These are phyloP conservation scores for Aspergillus tanneri DNA, from an alignment of 2,329 filamentous ascomycete species.

Conservation along the genomic window DNA sequence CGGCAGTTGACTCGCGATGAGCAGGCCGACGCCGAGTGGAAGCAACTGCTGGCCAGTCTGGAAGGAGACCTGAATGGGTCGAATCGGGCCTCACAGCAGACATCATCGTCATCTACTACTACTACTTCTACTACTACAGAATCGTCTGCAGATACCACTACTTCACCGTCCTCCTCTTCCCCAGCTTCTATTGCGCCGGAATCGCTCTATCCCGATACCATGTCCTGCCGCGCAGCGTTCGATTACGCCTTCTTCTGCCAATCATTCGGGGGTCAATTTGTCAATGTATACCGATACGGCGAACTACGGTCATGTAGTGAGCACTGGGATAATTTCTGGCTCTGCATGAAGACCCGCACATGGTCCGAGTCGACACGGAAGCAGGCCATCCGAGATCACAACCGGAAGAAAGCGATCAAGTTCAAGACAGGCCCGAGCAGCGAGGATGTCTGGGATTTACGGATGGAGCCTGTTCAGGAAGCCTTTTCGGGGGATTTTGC, in stretches of 20 bases:
- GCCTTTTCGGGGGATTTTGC: slow-evolving; percentile 49
- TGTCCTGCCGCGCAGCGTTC: slow-evolving; percentile 89
- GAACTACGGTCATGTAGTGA: slow-evolving; percentile 73
- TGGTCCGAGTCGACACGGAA: slow-evolving; percentile 61
- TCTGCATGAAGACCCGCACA: slow-evolving; percentile 84
- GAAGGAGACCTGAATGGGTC: slow-evolving; percentile 34
- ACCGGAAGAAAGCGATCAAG: slow-evolving; percentile 64
- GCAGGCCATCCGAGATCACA: slow-evolving; percentile 62
- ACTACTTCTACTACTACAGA: not conserved
- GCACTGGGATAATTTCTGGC: slow-evolving; percentile 93
- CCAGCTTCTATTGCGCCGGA: slow-evolving; percentile 56
- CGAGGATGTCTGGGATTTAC: slow-evolving; percentile 84
- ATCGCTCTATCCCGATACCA: slow-evolving; percentile 71
- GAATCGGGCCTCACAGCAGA: slow-evolving; percentile 1
- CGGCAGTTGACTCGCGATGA: slow-evolving; percentile 43
- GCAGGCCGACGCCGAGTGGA: slow-evolving; percentile 56
- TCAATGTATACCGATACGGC: slow-evolving; percentile 85
- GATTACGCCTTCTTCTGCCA: slow-evolving; percentile 94
- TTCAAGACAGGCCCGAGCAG: slow-evolving; percentile 71
- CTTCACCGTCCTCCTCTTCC: slow-evolving; percentile 28
- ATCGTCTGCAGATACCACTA: slow-evolving; percentile 9
- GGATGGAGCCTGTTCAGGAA: slow-evolving; percentile 60
- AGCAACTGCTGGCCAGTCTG: slow-evolving; percentile 53
- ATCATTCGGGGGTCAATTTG: slow-evolving; percentile 86
- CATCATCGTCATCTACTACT: too few relatives aligned